Evolutionary conservation across 1,284 basidiomycete genomes (phyloP).

Genomic region (Rhizoctonia solani): DNA sequence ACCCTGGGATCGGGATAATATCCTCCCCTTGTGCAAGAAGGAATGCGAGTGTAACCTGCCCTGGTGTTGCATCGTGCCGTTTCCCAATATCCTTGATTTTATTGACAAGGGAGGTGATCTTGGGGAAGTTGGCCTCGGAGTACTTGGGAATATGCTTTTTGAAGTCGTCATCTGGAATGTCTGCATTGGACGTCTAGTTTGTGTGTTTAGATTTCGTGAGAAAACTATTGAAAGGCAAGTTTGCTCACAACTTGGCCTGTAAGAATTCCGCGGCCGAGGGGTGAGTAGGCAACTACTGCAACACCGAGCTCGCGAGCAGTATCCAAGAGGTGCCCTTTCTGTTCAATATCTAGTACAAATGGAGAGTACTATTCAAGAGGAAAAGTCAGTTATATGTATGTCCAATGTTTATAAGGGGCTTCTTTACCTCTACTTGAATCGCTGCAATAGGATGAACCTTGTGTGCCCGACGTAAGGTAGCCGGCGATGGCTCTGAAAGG

Average conservation of each 20-base stretch:
- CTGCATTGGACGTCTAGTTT: conserved; percentile 17
- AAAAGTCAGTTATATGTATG: not conserved
- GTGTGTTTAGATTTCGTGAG: not conserved
- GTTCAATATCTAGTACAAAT: conserved; percentile 30
- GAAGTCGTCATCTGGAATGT: conserved; percentile 28
- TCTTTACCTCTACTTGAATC: conserved; percentile 33
- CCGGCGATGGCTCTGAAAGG: conserved; percentile 62
- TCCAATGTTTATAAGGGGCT: not conserved
- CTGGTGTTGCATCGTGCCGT: conserved; percentile 54
- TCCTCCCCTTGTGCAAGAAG: conserved; percentile 58
- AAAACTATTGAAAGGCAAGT: not conserved
- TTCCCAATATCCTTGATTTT: conserved; percentile 52
- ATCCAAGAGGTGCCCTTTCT: conserved; percentile 30
- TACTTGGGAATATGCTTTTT: conserved; percentile 41
- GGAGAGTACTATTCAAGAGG: conserved; percentile 32
- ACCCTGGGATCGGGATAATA: conserved; percentile 59
- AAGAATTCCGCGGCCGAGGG: conserved; percentile 48
- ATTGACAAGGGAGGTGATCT: conserved; percentile 58
- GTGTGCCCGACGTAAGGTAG: conserved; percentile 62
- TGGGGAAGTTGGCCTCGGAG: conserved; percentile 58
- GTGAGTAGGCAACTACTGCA: conserved; percentile 23
- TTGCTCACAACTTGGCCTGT: conserved; percentile 41
- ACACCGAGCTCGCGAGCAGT: conserved; percentile 34
- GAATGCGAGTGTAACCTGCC: conserved; percentile 66
- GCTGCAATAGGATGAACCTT: conserved; percentile 29